phyloP scores from a whole-genome alignment of 371 early-diverging fungal species.

The Catenaria anguillulae region DNA sequence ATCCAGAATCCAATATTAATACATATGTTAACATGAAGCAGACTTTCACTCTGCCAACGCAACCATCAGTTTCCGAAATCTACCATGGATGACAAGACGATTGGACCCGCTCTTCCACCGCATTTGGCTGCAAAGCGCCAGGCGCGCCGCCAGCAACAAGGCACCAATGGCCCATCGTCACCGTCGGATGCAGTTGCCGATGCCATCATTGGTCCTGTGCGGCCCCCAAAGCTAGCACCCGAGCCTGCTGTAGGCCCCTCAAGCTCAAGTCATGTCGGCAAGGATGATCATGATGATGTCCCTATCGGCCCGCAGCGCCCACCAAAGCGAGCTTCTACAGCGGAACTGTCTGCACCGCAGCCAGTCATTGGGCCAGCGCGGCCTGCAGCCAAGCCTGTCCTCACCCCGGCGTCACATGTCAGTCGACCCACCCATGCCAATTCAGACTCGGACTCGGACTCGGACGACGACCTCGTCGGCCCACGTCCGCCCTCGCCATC shows the following conservation, averaged over 20 bases:
- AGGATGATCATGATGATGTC: too few species aligned
- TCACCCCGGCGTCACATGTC: not conserved
- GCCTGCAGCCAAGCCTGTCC: not conserved
- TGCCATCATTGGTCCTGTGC: too few species aligned
- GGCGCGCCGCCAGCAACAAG: not conserved
- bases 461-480: slow-evolving; percentile 2
- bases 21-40: not conserved
- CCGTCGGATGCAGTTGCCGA: too few species aligned
- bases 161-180: too few species aligned
- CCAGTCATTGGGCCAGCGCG: too few species aligned
- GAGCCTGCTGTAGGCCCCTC: too few species aligned
- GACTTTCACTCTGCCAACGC: not conserved
- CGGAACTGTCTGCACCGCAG: too few species aligned
- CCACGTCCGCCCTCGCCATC: not conserved
- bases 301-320: too few species aligned
- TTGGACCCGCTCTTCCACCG: not conserved
- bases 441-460: too few species aligned
- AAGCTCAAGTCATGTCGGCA: too few species aligned
- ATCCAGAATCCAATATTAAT: not conserved
- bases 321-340: too few species aligned
- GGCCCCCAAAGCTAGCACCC: too few species aligned
- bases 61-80: not conserved
- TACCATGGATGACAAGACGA: not conserved
- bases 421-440: not conserved
- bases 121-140: not conserved